phyloP scores from a whole-genome alignment of 2,329 filamentous ascomycete genomes.

The Apiospora koreana region DNA sequence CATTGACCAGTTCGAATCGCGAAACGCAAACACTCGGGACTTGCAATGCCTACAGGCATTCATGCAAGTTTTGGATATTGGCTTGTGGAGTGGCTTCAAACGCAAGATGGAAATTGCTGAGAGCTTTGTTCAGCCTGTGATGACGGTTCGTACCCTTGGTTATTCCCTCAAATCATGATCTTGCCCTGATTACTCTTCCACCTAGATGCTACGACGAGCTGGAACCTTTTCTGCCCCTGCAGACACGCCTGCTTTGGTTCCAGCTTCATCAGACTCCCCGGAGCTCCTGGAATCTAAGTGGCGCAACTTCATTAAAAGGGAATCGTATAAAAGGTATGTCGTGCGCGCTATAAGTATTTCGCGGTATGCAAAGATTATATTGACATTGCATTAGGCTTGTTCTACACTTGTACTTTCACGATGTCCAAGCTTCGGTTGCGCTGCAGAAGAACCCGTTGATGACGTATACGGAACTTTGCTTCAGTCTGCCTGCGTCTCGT shows the following conservation, averaged over 20 bases:
- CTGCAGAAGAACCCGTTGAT: slow-evolving; percentile 25
- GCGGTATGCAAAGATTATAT: neutral
- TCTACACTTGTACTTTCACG: slow-evolving; percentile 28
- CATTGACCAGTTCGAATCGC: slow-evolving; percentile 42
- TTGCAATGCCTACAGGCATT: slow-evolving; percentile 53
- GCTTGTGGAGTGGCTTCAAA: slow-evolving; percentile 60
- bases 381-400: slow-evolving; percentile 21
- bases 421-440: slow-evolving; percentile 26
- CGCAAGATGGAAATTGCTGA: slow-evolving; percentile 61
- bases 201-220: slow-evolving; percentile 52
- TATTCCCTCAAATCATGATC: no score
- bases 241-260: slow-evolving; percentile 22
- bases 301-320: slow-evolving; percentile 27
- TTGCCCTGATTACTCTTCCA: slow-evolving; percentile 12
- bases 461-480: slow-evolving; percentile 27
- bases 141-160: slow-evolving; percentile 39
- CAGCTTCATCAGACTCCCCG: slow-evolving; percentile 21
- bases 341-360: neutral
- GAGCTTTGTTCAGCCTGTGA: slow-evolving; percentile 54
- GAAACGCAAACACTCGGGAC: slow-evolving; percentile 51
- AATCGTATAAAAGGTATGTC: slow-evolving; percentile 29
- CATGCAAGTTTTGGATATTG: slow-evolving; percentile 51
- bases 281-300: slow-evolving; percentile 27
- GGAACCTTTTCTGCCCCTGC: slow-evolving; percentile 27
- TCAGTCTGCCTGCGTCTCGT: slow-evolving; percentile 26